Evolutionary conservation across 169 alveolate genomes (phyloP), one percentile per base, ranked within the genome.

Genomic region (Cryptosporidium meleagridis): DNA sequence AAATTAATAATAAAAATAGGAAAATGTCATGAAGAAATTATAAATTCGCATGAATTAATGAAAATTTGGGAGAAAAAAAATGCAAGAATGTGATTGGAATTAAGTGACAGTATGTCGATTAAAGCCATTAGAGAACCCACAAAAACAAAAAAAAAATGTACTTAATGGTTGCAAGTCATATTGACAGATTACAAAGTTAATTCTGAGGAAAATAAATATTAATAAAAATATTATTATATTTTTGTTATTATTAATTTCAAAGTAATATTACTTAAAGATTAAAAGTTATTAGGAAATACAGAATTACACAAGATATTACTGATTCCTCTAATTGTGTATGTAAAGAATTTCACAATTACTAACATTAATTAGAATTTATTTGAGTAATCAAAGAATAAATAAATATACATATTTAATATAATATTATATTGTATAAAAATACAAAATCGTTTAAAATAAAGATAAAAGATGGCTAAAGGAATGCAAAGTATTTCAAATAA

Each of bases 161-260:
- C 26, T 33, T 23, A 45, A 33, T 71, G 23, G 16, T 71, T 52
- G 51, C n/a, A 33, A 48, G 85, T 48, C 85, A 71, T 29, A 52
- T 51, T 71, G 69, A 71, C 85, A 71, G 67, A 51, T 26, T 51
- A 71, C n/a, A 71, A 71, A 71, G 67, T 71, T 71, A 71, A 65
- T 65, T 65, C 72, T 65, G 72, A 16, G 31, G 51, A 65, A 65
- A 65, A 65, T 65, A 65, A 65, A 31, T 65, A 65, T 65, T 37
- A 65, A 65, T 65, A 26, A 33, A 65, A n/a, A 65, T 37, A 31
- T 65, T 12, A 65, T 35, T 35, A 26, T 26, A 48, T 48, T 48
- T 48, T 55, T 55, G 29, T 55, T 55, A 55, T 55, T 55, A 55
- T 55, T 55, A 55, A n/a, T 23, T 55, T 55, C 18, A 37, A 16